Percentiles rank a stretch among this genome's conserved stretches.
These are phyloP conservation scores for Bassia scoparia DNA, from an alignment of 148 eudicot species.

Conservation along the genomic window DNA sequence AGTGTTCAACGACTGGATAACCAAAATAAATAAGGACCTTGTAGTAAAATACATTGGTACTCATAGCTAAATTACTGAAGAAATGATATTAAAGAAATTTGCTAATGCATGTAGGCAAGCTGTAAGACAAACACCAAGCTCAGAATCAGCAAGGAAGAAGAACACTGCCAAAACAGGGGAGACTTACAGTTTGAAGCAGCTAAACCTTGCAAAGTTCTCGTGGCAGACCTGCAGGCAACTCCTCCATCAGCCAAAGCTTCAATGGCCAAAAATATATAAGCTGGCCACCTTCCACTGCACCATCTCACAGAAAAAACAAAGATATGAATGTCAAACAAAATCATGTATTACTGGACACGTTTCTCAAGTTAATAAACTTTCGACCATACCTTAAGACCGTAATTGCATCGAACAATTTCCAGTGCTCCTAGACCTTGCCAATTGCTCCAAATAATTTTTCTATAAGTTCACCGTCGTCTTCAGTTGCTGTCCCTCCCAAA, in stretches of 20 bases:
- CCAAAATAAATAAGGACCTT: background rate
- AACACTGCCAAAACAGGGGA: background rate
- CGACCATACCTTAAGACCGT: constrained; percentile 78
- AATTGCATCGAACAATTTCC: constrained; percentile 83
- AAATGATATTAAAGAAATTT: background rate
- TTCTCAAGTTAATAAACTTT: background rate
- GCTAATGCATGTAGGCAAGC: background rate
- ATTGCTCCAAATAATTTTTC: constrained; percentile 67
- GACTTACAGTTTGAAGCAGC: constrained; percentile 95
- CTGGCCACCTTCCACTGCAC: constrained; percentile 89
- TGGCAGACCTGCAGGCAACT: constrained; percentile 95
- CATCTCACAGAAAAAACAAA: constrained; percentile 14
- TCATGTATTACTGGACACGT: too few relatives aligned
- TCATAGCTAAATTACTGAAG: background rate
- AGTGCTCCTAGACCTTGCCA: constrained; percentile 83
- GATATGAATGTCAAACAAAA: too few relatives aligned
- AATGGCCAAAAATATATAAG: constrained; percentile 80
- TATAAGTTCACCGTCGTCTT: constrained; percentile 69
- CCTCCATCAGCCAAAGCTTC: constrained; percentile 99
- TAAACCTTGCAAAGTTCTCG: constrained; percentile 81
- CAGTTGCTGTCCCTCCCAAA: constrained; percentile 71
- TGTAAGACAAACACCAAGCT: background rate
- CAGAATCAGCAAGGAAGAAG: background rate
- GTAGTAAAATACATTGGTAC: background rate
- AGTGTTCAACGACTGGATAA: too few relatives aligned